Base-by-base conservation (phyloP, 2,329 filamentous ascomycete genomes). In the Aspergillus piperis region DNA sequence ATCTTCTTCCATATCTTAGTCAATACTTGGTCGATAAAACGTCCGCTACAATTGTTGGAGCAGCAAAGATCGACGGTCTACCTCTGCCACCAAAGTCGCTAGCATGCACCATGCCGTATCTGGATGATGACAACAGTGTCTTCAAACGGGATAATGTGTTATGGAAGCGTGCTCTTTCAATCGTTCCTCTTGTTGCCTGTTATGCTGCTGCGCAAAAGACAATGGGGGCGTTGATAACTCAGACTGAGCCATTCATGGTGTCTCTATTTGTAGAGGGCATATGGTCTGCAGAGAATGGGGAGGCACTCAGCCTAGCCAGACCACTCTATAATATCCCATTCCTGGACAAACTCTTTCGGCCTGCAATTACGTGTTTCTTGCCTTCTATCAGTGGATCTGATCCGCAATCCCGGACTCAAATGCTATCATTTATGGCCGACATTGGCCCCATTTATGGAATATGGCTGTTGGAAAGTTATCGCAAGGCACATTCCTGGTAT, bases 311-410 rank as follows among this genome's bases (percentile, higher is more conserved):
- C 21, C 19, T 62, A 7, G 17, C 3, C 32, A 47, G 21, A 13
- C 38, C 60, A n/a, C 19, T 59, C 3, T 59, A 62, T n/a, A 30
- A 52, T 23, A 23, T 56, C 1, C 38, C 51, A 1, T 47, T 59
- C 8, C 36, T 59, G 5, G 60, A 59, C 30, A 59, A 59, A 3
- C 11, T 52, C 2, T 30, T 59, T 6, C n/a, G 15, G 8, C 56
- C 51, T 3, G 8, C 48, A 11, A 57, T 56, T 21, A 51, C 44
- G 4, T 62, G 60, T 38, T 59, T 62, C 38, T 30, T 59, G 7
- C 56, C 47, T 2, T 56, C 56, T 56, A 30, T 30, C 27, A 30
- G 27, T 30, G 10, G 27, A 30, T 30, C 27, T 30, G 27, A 30
- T 30, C 27, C 10, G 8, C 27, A 30, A 30, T 30, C 27, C 27